phyloP scores from a whole-genome alignment of 2,329 filamentous ascomycete species.

The Pseudogymnoascus sp. region DNA sequence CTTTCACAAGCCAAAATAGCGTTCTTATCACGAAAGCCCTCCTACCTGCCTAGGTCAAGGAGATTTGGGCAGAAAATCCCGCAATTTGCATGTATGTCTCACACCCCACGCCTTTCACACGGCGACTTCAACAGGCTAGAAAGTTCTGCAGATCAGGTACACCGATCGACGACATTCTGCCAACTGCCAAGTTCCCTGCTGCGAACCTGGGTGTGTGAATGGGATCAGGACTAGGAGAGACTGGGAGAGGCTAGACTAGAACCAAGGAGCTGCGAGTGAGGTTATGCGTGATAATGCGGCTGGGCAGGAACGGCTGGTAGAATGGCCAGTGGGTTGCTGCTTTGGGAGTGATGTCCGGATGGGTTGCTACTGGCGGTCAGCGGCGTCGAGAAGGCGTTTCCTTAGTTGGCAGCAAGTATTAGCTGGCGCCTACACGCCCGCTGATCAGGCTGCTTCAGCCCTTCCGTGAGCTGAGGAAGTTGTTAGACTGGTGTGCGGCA shows the following conservation, averaged over 20 bases:
- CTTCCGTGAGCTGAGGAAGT: background rate
- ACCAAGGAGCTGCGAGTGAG: background rate
- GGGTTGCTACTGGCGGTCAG: background rate
- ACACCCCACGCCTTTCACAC: background rate
- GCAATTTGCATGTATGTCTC: background rate
- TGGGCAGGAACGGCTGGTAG: background rate
- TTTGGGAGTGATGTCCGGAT: background rate
- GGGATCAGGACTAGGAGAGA: background rate
- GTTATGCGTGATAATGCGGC: background rate
- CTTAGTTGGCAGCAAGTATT: background rate
- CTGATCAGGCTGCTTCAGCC: background rate
- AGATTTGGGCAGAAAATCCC: background rate
- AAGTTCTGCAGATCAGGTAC: slow-evolving; percentile 6
- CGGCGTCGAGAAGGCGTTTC: background rate
- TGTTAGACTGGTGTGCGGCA: background rate
- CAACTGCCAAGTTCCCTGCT: background rate
- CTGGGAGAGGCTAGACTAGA: background rate
- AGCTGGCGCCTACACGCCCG: background rate
- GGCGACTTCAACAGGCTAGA: background rate
- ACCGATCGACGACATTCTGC: background rate
- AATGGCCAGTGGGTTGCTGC: background rate
- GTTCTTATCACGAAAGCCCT: background rate
- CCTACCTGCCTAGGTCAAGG: background rate
- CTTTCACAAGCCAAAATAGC: slow-evolving; percentile 1
- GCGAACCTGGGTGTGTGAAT: background rate